Evolutionary conservation across 257 asterid genomes (phyloP).

Genomic region (Perilla frutescens): DNA sequence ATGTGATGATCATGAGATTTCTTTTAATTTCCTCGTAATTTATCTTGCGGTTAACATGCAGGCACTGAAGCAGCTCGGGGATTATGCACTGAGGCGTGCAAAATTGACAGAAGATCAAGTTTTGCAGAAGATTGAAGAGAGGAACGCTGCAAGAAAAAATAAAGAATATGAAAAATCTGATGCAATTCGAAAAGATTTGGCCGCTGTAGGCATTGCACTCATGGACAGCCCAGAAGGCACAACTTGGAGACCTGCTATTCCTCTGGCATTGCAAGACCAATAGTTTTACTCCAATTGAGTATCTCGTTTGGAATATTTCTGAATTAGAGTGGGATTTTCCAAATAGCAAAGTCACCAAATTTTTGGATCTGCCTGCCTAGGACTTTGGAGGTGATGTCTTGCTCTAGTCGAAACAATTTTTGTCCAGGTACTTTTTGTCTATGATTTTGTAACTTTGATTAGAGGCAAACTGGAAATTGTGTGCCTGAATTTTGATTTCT

Average conservation of each 20-base stretch:
- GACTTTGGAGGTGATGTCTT: constrained; percentile 1
- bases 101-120: constrained; percentile 73
- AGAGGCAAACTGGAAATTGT: background rate
- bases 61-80: constrained; percentile 73
- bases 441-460: background rate
- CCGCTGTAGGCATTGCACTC: constrained; percentile 79
- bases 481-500: constrained; percentile 11
- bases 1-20: constrained; percentile 2
- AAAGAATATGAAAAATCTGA: constrained; percentile 89
- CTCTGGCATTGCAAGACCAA: constrained; percentile 47
- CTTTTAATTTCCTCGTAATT: constrained; percentile 10
- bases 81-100: constrained; percentile 80
- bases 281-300: constrained; percentile 23
- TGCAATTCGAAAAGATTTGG: constrained; percentile 72
- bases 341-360: background rate
- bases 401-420: background rate
- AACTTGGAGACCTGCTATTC: constrained; percentile 60
- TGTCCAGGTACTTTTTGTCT: background rate
- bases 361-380: background rate
- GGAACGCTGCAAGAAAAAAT: constrained; percentile 66
- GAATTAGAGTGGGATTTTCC: background rate
- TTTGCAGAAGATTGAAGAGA: constrained; percentile 48
- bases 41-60: constrained; percentile 32
- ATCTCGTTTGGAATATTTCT: background rate
- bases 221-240: constrained; percentile 82